These are phyloP conservation scores for Puccinia coronata DNA, from an alignment of 1,284 basidiomycete species.

Conservation along the genomic window DNA sequence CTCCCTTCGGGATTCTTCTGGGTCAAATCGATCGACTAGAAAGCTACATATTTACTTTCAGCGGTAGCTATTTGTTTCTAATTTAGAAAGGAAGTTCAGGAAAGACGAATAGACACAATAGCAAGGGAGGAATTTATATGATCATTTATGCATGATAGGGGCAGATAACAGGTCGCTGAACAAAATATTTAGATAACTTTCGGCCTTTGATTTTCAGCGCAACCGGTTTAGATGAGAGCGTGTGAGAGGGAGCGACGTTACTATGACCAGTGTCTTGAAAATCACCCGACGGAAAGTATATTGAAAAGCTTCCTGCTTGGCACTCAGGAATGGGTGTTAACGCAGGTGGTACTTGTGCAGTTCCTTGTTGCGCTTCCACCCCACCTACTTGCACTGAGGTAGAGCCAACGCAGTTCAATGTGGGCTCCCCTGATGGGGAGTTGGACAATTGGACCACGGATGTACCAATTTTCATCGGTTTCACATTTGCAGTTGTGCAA, in stretches of 20 bases:
- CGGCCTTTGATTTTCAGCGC: constrained; percentile 16
- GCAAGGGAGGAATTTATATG: background rate
- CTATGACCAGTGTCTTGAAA: background rate
- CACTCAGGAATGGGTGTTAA: background rate
- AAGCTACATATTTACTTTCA: too few relatives aligned
- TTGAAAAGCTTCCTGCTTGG: background rate
- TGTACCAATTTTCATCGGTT: background rate
- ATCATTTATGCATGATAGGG: background rate
- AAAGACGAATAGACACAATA: background rate
- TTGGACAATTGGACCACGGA: background rate
- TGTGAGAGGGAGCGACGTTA: background rate
- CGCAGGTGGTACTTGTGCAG: background rate
- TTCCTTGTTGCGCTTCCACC: background rate
- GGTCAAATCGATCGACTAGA: too few relatives aligned
- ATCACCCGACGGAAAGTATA: background rate
- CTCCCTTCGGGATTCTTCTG: too few relatives aligned
- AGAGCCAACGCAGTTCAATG: background rate
- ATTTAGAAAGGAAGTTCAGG: too few relatives aligned
- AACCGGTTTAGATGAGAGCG: background rate
- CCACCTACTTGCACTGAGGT: background rate
- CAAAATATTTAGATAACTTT: constrained; percentile 13
- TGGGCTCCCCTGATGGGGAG: background rate
- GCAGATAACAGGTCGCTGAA: background rate
- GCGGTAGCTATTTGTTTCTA: too few relatives aligned
- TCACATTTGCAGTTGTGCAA: background rate